Percentiles rank a stretch among this genome's conserved stretches.
These are phyloP conservation scores for Colletotrichum cereale DNA, from an alignment of 2,329 filamentous ascomycete genomes.

Conservation along the genomic window DNA sequence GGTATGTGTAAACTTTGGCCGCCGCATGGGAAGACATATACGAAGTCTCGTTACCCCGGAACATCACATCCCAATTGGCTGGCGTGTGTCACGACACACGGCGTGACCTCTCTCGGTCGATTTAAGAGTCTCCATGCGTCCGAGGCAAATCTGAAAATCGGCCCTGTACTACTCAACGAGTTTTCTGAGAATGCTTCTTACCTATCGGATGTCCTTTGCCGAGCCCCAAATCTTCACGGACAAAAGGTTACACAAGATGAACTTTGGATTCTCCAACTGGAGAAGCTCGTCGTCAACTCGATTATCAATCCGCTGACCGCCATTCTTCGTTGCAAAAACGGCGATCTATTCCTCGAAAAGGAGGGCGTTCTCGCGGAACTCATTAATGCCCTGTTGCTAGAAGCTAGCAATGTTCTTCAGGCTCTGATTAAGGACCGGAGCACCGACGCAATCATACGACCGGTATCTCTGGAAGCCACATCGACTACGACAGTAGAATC, in stretches of 20 bases:
- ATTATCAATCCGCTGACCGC: conserved; percentile 89
- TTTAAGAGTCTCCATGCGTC: conserved; percentile 68
- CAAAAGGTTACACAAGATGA: conserved; percentile 55
- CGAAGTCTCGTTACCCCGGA: conserved; percentile 54
- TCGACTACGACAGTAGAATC: no score
- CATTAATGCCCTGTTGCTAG: conserved; percentile 78
- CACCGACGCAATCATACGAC: conserved; percentile 53
- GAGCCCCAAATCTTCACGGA: conserved; percentile 58
- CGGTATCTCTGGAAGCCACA: background rate
- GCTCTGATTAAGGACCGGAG: conserved; percentile 70
- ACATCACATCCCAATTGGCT: conserved; percentile 74
- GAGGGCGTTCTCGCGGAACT: conserved; percentile 64
- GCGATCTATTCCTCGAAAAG: conserved; percentile 75
- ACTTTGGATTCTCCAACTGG: conserved; percentile 76
- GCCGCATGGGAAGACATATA: conserved; percentile 61
- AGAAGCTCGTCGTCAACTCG: conserved; percentile 86
- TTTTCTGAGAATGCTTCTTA: conserved; percentile 46
- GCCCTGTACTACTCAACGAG: conserved; percentile 55
- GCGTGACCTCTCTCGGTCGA: conserved; percentile 62
- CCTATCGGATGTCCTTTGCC: conserved; percentile 57
- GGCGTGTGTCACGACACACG: conserved; percentile 72
- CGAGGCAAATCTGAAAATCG: conserved; percentile 61
- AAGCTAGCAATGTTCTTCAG: conserved; percentile 80
- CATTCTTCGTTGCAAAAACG: conserved; percentile 82
- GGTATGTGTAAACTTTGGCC: conserved; percentile 81